These are phyloP conservation scores for Lachancea mirantina DNA, from an alignment of 805 yeast genomes.

Conservation along the genomic window DNA sequence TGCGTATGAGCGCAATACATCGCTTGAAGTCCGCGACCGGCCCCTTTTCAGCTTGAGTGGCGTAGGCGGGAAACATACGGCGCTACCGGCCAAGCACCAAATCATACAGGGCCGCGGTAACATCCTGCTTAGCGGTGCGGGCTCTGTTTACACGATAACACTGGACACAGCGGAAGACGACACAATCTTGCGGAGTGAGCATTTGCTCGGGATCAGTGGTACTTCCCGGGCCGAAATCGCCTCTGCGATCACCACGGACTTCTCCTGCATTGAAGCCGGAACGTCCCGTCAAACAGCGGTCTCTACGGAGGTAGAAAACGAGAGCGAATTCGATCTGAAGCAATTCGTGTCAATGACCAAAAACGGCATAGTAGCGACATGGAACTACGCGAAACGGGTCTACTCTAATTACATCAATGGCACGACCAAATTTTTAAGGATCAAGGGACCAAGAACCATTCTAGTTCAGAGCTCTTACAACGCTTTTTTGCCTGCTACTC, in stretches of 20 bases:
- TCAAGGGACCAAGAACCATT: conserved; percentile 30
- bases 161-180: conserved; percentile 20
- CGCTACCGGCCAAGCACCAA: conserved; percentile 17
- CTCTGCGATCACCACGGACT: conserved; percentile 16
- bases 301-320: no score
- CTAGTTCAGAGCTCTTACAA: conserved; percentile 26
- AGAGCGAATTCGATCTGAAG: conserved; percentile 13
- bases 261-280: conserved; percentile 1
- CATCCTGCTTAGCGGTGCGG: conserved; percentile 22
- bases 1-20: conserved; percentile 26
- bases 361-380: conserved; percentile 5
- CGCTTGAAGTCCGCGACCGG: conserved; percentile 15
- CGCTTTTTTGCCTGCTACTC: conserved; percentile 15
- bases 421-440: conserved; percentile 21
- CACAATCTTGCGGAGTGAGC: conserved; percentile 24
- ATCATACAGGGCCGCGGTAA: conserved; percentile 29
- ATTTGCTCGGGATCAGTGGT: conserved; percentile 28
- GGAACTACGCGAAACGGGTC: conserved; percentile 10
- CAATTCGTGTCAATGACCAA: conserved; percentile 13
- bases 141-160: conserved; percentile 26
- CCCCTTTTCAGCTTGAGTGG: conserved; percentile 5
- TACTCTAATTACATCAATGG: conserved; percentile 17
- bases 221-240: conserved; percentile 23
- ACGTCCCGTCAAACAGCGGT: background rate
- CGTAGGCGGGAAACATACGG: conserved; percentile 7